These are phyloP conservation scores for Volvox reticuliferus DNA, from an alignment of 139 green algal species.

Conservation along the genomic window DNA sequence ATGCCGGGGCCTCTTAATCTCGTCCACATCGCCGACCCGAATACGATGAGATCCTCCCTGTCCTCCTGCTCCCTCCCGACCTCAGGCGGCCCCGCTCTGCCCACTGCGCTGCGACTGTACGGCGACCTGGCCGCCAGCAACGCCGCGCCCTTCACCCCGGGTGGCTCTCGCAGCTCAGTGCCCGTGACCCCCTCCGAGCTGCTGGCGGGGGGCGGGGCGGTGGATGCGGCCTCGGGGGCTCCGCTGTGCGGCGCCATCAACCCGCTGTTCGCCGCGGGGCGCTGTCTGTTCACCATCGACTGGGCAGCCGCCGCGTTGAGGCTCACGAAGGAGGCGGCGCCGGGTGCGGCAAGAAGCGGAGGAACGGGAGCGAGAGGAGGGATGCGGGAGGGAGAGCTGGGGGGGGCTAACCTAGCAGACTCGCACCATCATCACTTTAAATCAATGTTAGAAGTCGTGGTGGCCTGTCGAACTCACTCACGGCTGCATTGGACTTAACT, in stretches of 20 bases:
- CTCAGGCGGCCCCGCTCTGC: conserved; percentile 17
- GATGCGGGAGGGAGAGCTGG: no score
- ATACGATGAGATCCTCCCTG: no score
- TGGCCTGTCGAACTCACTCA: no score
- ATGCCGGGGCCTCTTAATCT: no score
- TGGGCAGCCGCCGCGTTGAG: conserved; percentile 8
- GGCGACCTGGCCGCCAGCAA: conserved; percentile 18
- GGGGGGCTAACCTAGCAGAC: no score
- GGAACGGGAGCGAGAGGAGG: not conserved
- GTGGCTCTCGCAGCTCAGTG: conserved; percentile 1
- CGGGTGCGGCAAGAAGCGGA: not conserved
- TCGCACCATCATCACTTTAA: no score
- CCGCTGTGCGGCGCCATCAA: conserved; percentile 18
- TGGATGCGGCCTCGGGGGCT: not conserved
- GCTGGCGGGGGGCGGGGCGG: not conserved
- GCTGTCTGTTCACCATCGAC: conserved; percentile 28
- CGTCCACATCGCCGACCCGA: no score
- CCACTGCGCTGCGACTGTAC: conserved; percentile 2
- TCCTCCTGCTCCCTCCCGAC: not conserved
- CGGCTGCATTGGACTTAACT: no score
- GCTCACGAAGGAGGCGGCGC: not conserved
- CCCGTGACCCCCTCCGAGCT: not conserved
- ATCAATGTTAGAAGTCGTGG: no score
- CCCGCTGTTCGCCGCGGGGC: conserved; percentile 14
- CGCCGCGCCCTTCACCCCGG: conserved; percentile 27